phyloP scores from a whole-genome alignment of 2,329 filamentous ascomycete species.

The Sphaerulina vaccinii region DNA sequence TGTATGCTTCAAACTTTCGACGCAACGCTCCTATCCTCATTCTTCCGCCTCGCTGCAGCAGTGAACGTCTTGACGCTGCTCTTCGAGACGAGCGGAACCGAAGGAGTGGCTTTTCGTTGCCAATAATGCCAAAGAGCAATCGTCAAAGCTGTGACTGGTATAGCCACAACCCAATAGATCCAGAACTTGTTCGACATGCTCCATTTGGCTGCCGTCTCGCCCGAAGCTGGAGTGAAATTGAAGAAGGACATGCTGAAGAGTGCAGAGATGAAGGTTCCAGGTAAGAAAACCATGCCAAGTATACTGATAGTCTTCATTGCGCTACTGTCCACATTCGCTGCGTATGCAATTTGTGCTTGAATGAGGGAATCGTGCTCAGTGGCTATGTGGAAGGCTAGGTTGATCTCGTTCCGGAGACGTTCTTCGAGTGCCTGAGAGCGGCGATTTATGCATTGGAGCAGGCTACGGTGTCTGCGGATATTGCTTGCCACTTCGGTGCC shows the following conservation, averaged over 20 bases:
- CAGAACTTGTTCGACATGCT: conserved; percentile 18
- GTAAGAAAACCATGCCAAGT: conserved; percentile 28
- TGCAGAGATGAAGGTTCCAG: conserved; percentile 29
- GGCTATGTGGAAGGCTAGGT: conserved; percentile 29
- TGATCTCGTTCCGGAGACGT: conserved; percentile 31
- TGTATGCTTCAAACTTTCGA: no score
- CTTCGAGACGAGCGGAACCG: not conserved
- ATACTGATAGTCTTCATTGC: conserved; percentile 29
- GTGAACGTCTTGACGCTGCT: not conserved
- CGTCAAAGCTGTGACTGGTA: conserved; percentile 16
- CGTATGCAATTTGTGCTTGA: conserved; percentile 22
- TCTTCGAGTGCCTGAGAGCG: conserved; percentile 25
- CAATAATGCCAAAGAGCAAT: conserved; percentile 18
- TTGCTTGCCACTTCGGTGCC: not conserved
- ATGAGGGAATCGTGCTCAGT: conserved; percentile 26
- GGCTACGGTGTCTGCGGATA: conserved; percentile 16
- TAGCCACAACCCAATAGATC: conserved; percentile 22
- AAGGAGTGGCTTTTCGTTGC: conserved; percentile 6
- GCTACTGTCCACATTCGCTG: conserved; percentile 23
- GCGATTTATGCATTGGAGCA: conserved; percentile 24
- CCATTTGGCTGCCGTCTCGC: conserved; percentile 6
- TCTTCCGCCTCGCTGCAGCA: no score
- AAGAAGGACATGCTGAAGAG: conserved; percentile 26
- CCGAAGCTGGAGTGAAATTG: conserved; percentile 16
- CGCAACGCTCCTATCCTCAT: no score